Evolutionary conservation across 768 basidiomycete genomes (phyloP).

Genomic region (Piloderma croceum): DNA sequence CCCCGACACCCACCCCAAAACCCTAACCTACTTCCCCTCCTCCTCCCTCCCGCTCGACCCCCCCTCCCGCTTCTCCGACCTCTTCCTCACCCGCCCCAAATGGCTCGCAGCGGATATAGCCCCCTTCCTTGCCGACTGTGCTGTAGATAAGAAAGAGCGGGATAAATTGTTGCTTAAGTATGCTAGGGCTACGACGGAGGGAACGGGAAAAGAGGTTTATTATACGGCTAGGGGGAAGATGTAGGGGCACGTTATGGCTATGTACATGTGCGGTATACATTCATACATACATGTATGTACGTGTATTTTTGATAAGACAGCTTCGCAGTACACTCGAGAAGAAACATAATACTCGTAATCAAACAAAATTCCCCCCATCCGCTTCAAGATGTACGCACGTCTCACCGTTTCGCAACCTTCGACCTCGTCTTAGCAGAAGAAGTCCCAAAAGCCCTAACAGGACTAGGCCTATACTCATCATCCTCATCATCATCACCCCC

Average conservation of each 20-base stretch:
- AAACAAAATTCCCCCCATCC: not conserved
- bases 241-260: conserved; percentile 48
- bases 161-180: conserved; percentile 87
- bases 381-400: not conserved
- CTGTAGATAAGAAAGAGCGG: conserved; percentile 77
- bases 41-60: conserved; percentile 73
- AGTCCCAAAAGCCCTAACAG: conserved; percentile 35
- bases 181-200: conserved; percentile 69
- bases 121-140: conserved; percentile 79
- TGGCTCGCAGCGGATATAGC: conserved; percentile 79
- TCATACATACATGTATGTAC: not conserved
- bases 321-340: not conserved
- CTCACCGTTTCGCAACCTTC: not conserved
- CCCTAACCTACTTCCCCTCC: conserved; percentile 70
- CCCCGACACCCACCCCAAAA: conserved; percentile 23
- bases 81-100: conserved; percentile 73
- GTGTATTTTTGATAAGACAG: not conserved
- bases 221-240: conserved; percentile 70
- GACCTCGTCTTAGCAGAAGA: conserved; percentile 37
- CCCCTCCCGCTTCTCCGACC: conserved; percentile 74
- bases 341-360: not conserved
- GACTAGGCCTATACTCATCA: conserved; percentile 45
- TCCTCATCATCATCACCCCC: conserved; percentile 34
- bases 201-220: conserved; percentile 59
- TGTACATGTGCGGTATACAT: not conserved